A percentile compares a stretch with the other conserved stretches of the same genome.
Conservation (phyloP, 768 basidiomycete species). For the Kwoniella mangroviensis region DNA sequence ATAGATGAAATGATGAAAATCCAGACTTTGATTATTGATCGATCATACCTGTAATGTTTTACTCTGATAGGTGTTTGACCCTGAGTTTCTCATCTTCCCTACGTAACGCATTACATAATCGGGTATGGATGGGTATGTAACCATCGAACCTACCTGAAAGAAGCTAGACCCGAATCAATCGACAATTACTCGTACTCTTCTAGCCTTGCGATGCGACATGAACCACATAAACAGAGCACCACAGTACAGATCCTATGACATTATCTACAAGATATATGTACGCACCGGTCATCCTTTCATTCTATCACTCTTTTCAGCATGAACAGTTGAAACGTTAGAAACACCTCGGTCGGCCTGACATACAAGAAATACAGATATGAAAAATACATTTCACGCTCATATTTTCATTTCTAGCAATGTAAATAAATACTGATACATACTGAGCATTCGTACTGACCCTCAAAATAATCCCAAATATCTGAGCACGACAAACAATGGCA, state of each 20-base stretch:
- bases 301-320: not conserved
- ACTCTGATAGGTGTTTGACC: not conserved
- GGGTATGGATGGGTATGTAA: not conserved
- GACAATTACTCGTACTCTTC: too few relatives aligned
- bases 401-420: too few relatives aligned
- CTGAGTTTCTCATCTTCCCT: not conserved
- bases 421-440: not conserved
- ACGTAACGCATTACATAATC: not conserved
- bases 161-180: not conserved
- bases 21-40: not conserved
- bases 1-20: not conserved
- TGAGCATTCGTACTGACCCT: not conserved
- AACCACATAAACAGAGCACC: too few relatives aligned
- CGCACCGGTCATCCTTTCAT: not conserved
- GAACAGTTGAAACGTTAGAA: too few relatives aligned
- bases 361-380: too few relatives aligned
- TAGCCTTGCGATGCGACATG: too few relatives aligned
- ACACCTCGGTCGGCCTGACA: too few relatives aligned
- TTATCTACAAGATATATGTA: too few relatives aligned
- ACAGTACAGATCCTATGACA: too few relatives aligned
- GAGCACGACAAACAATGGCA: constrained; percentile 7
- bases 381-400: too few relatives aligned
- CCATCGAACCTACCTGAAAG: not conserved
- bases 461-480: not conserved
- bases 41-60: not conserved